These are phyloP conservation scores for Collariella sp. DNA, from an alignment of 495 filamentous ascomycete species.

Conservation along the genomic window DNA sequence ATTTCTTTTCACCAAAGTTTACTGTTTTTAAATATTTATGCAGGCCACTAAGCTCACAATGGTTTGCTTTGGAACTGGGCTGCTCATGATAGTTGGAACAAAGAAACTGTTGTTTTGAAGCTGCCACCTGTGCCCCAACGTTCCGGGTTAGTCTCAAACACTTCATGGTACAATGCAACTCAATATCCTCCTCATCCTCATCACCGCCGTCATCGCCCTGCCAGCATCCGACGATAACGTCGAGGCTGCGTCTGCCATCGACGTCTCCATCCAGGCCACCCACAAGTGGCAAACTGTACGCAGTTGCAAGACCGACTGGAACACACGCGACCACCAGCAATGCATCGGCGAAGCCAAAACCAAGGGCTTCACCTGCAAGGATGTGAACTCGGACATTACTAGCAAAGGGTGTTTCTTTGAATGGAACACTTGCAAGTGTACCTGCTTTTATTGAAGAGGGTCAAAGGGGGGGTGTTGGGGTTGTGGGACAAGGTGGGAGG, in stretches of 20 bases:
- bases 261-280: neutral
- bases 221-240: neutral
- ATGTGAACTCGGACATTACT: neutral
- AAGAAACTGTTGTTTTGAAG: too few species aligned
- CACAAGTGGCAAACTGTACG: neutral
- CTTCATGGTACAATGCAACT: too few species aligned
- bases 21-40: too few species aligned
- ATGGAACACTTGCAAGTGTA: neutral
- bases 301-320: conserved; percentile 3
- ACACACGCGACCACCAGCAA: neutral
- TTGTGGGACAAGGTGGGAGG: too few species aligned
- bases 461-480: neutral
- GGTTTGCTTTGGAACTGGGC: too few species aligned
- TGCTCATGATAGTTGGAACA: too few species aligned
- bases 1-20: too few species aligned
- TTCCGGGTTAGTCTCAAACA: too few species aligned
- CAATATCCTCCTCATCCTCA: neutral
- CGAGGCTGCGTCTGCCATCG: neutral
- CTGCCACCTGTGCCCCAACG: too few species aligned
- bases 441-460: neutral
- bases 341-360: neutral
- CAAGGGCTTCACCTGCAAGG: neutral
- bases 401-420: neutral
- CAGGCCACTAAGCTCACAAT: too few species aligned
- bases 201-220: neutral